Percentiles rank a stretch among this genome's conserved stretches.
These are phyloP conservation scores for Solanum lignicaule DNA, from an alignment of 257 asterid species.

Conservation along the genomic window DNA sequence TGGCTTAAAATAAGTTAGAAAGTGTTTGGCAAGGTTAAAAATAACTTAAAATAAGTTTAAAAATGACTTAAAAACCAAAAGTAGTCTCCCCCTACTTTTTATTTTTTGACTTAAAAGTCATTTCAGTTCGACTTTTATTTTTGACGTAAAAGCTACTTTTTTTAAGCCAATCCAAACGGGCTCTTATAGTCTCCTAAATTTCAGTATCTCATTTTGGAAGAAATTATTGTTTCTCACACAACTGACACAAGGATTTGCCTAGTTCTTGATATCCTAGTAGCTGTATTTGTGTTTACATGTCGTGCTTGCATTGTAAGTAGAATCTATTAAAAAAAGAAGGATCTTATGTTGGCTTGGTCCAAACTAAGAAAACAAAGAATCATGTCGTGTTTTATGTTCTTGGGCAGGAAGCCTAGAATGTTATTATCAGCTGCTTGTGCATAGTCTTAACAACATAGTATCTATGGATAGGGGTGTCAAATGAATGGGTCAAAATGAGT, in stretches of 20 bases:
- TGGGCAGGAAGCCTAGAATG: neutral
- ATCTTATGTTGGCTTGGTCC: neutral
- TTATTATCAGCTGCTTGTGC: neutral
- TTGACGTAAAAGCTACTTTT: no score
- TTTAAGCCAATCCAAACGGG: neutral
- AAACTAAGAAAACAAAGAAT: neutral
- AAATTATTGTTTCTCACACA: neutral
- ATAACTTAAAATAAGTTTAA: no score
- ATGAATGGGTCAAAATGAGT: neutral
- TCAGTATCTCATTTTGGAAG: neutral
- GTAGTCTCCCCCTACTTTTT: neutral
- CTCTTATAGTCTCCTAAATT: neutral
- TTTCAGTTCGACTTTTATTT: no score
- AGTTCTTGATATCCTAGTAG: neutral
- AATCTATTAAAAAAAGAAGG: neutral
- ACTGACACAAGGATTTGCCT: neutral
- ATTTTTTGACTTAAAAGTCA: neutral
- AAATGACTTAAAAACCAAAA: no score
- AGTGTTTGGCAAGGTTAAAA: no score
- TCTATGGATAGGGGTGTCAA: neutral
- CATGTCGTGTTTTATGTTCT: neutral
- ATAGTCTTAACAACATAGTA: neutral
- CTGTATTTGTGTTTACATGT: neutral
- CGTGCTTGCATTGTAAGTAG: neutral
- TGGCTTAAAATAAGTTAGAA: no score